Percentiles rank a stretch among this genome's conserved stretches.
These are phyloP conservation scores for Penicillium arizonense DNA, from an alignment of 495 filamentous ascomycete genomes.

Conservation along the genomic window DNA sequence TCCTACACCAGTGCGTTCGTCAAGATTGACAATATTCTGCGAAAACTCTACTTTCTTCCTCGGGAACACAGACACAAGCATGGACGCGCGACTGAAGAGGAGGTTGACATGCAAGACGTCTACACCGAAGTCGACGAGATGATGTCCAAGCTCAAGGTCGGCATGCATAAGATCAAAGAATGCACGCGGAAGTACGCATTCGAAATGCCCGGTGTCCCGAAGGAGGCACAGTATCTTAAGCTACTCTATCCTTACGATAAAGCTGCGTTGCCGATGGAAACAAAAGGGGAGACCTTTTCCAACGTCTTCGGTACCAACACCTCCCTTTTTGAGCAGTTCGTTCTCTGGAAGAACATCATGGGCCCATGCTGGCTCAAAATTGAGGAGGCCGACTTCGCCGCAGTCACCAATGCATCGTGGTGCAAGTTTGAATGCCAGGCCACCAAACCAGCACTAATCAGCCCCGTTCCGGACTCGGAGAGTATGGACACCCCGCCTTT, in stretches of 20 bases:
- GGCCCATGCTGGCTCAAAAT: constrained; percentile 96
- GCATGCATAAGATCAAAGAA: constrained; percentile 89
- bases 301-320: constrained; percentile 94
- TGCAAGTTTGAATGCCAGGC: constrained; percentile 92
- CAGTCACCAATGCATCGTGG: constrained; percentile 90
- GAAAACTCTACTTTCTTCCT: constrained; percentile 92
- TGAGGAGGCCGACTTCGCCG: constrained; percentile 74
- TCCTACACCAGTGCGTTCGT: constrained; percentile 87
- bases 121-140: constrained; percentile 82
- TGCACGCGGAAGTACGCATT: constrained; percentile 93
- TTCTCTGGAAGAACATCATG: constrained; percentile 97
- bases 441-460: constrained; percentile 69
- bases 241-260: constrained; percentile 88
- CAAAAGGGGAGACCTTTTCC: constrained; percentile 86
- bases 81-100: constrained; percentile 69
- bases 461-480: constrained; percentile 68
- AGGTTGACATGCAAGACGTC: constrained; percentile 86
- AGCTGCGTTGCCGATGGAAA: constrained; percentile 64
- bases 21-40: constrained; percentile 91
- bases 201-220: constrained; percentile 82
- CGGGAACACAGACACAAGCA: constrained; percentile 65
- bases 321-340: constrained; percentile 94
- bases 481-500: constrained; percentile 78
- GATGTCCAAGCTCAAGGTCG: constrained; percentile 79
- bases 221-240: constrained; percentile 88